Evolutionary conservation across 805 yeast species (phyloP).

Genomic region (Cephaloascus albidus): DNA sequence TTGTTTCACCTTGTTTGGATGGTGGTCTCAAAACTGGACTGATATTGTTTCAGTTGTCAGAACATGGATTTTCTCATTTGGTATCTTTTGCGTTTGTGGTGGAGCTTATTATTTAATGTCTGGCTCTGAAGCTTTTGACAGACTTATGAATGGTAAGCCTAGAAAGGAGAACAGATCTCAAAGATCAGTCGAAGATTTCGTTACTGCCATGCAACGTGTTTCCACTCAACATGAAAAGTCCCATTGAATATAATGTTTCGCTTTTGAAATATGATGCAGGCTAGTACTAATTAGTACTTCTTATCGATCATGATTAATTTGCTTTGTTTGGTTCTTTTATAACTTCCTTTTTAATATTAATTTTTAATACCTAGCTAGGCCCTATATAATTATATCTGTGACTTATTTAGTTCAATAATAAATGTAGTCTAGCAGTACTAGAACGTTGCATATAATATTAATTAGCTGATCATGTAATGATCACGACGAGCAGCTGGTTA

Average conservation of each 20-base stretch:
- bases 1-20: constrained; percentile 86
- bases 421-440: too few species aligned
- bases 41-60: constrained; percentile 92
- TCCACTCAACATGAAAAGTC: constrained; percentile 85
- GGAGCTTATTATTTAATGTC: constrained; percentile 95
- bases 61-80: constrained; percentile 93
- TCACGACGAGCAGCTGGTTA: too few species aligned
- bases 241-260: too few species aligned
- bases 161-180: constrained; percentile 44
- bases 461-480: too few species aligned
- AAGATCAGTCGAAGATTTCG: constrained; percentile 77
- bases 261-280: too few species aligned
- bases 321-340: constrained; percentile 34
- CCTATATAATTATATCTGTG: too few species aligned
- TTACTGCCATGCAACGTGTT: constrained; percentile 81
- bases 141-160: constrained; percentile 77
- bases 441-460: too few species aligned
- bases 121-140: constrained; percentile 69
- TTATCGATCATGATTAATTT: constrained; percentile 35
- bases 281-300: too few species aligned
- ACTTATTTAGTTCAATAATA: too few species aligned
- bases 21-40: constrained; percentile 98
- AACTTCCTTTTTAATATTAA: too few species aligned
- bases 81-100: constrained; percentile 93
- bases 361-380: too few species aligned